Conservation (phyloP, 306 rosid species). For the Vigna angularis region DNA sequence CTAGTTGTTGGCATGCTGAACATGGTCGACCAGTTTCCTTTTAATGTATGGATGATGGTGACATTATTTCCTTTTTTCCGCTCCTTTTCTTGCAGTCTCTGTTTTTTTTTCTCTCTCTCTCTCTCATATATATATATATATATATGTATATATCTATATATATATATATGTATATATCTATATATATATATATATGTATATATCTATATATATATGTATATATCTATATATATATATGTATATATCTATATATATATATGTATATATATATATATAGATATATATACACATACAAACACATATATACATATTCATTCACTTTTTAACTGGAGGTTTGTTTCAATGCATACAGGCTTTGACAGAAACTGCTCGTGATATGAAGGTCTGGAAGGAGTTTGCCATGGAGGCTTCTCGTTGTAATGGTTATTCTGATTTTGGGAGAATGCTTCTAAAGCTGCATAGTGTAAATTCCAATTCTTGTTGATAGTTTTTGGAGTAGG, state of each 20-base stretch:
- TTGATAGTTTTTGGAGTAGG: constrained; percentile 47
- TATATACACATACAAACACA: not conserved
- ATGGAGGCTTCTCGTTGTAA: constrained; percentile 87
- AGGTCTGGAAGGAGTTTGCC: constrained; percentile 87
- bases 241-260: not conserved
- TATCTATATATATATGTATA: not conserved
- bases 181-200: not conserved
- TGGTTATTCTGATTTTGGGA: constrained; percentile 89
- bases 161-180: not conserved
- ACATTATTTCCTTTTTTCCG: constrained; percentile 33
- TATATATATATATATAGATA: not conserved
- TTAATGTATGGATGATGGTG: constrained; percentile 65
- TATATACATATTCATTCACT: not conserved
- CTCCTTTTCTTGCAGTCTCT: constrained; percentile 19
- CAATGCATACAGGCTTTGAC: constrained; percentile 72
- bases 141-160: not conserved
- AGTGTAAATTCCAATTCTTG: constrained; percentile 71
- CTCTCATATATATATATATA: not conserved
- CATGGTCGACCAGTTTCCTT: constrained; percentile 85
- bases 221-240: not conserved
- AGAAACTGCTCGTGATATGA: constrained; percentile 81
- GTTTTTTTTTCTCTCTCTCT: not conserved
- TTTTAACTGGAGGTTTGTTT: constrained; percentile 40
- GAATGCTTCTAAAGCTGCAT: constrained; percentile 88
- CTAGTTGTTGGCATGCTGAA: constrained; percentile 87